A percentile compares a stretch with the other conserved stretches of the same genome.
Conservation (phyloP, 2,329 filamentous ascomycete genomes). For the Fusarium sp. region DNA sequence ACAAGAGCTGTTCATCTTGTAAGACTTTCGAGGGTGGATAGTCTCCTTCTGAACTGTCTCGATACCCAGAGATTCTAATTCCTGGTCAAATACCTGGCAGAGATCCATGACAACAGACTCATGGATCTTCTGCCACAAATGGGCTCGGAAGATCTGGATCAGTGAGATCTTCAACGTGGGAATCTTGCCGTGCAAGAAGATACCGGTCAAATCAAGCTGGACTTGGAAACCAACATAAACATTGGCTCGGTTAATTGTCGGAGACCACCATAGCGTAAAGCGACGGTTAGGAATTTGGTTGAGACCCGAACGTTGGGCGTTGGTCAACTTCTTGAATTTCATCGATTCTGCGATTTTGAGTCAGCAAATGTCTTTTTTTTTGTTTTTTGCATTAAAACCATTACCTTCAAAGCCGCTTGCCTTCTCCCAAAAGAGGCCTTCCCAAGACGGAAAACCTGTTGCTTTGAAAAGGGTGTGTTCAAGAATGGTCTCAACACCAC, state of each 20-base stretch:
- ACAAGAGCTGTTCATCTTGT: conserved; percentile 99
- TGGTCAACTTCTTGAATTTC: conserved; percentile 99
- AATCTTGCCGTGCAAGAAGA: conserved; percentile 99
- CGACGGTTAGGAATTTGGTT: conserved; percentile 99
- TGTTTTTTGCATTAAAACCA: too few relatives aligned
- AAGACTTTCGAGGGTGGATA: conserved; percentile 98
- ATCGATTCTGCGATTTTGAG: conserved; percentile 61
- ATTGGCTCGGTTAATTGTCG: conserved; percentile 93
- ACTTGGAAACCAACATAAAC: conserved; percentile 99
- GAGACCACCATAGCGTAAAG: conserved; percentile 98
- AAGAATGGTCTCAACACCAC: conserved; percentile 96
- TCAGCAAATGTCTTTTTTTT: too few relatives aligned
- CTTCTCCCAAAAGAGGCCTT: conserved; percentile 92
- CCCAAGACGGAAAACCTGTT: conserved; percentile 96
- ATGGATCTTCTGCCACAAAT: conserved; percentile 99
- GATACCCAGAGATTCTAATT: conserved; percentile 93
- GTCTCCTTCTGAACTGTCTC: conserved; percentile 99
- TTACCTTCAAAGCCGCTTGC: conserved; percentile 51
- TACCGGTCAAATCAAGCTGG: conserved; percentile 95
- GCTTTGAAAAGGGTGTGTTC: conserved; percentile 98
- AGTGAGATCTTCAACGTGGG: conserved; percentile 97
- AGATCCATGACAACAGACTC: conserved; percentile 99
- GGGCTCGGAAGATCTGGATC: conserved; percentile 98
- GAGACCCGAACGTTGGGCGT: conserved; percentile 94
- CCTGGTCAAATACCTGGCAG: conserved; percentile 98